Evolutionary conservation across 2,329 filamentous ascomycete species (phyloP).

Genomic region (Coniochaeta hoffmannii): DNA sequence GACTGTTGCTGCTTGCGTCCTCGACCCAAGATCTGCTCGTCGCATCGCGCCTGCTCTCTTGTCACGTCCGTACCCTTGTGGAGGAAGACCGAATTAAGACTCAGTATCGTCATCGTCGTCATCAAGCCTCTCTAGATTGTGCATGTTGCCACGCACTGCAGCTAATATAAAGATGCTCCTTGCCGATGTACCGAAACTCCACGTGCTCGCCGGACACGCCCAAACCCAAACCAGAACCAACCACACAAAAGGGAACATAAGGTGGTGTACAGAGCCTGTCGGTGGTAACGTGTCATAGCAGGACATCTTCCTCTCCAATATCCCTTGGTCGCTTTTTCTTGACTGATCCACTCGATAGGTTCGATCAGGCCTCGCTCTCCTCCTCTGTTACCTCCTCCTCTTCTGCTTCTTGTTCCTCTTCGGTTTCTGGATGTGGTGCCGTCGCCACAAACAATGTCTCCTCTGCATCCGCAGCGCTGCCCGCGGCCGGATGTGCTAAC

Average conservation of each 20-base stretch:
- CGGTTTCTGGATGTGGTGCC: not conserved
- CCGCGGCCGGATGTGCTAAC: not conserved
- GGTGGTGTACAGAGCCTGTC: not conserved
- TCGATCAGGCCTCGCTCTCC: not conserved
- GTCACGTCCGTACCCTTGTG: not conserved
- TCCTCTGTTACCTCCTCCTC: not conserved
- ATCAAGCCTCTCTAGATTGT: not conserved
- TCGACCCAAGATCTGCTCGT: no score
- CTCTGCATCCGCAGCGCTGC: not conserved
- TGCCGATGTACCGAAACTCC: constrained; percentile 6
- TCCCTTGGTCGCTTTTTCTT: not conserved
- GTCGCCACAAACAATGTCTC: not conserved
- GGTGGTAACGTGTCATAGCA: constrained; percentile 9
- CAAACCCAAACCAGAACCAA: not conserved
- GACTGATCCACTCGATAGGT: not conserved
- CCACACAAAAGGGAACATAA: not conserved
- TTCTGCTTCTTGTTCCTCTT: not conserved
- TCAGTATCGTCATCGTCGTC: not conserved
- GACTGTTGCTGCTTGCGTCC: not conserved
- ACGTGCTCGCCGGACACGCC: not conserved
- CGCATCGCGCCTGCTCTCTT: not conserved
- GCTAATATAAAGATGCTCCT: constrained; percentile 2
- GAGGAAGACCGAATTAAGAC: not conserved
- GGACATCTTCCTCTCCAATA: not conserved
- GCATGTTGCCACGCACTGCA: not conserved